Percentiles rank a stretch among this genome's conserved stretches.
phyloP scores from a whole-genome alignment of 1,284 basidiomycete genomes.

The Tylopilus orsonianus region DNA sequence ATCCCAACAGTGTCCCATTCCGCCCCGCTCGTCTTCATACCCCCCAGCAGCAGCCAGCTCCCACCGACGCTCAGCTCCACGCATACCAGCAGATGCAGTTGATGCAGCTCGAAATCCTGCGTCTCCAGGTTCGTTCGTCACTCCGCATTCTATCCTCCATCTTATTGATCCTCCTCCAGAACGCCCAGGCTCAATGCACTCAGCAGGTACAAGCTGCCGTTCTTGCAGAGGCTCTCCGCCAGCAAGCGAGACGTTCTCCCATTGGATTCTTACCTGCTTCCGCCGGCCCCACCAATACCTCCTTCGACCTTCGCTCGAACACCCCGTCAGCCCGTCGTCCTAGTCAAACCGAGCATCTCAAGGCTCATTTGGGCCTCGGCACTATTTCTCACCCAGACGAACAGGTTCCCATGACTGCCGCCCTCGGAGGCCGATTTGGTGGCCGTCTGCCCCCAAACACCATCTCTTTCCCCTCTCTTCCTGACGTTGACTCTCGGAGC shows the following conservation, averaged over 20 bases:
- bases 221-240: constrained; percentile 60
- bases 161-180: constrained; percentile 18
- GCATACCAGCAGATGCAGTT: constrained; percentile 72
- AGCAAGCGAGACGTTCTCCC: constrained; percentile 56
- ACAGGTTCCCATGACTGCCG: constrained; percentile 75
- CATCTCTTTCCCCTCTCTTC: constrained; percentile 41
- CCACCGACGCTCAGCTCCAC: constrained; percentile 48
- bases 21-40: constrained; percentile 42
- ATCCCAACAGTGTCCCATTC: constrained; percentile 58
- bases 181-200: constrained; percentile 38
- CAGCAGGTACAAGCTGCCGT: constrained; percentile 49
- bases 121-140: constrained; percentile 61
- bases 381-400: constrained; percentile 40
- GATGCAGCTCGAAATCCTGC: constrained; percentile 77
- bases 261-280: constrained; percentile 60
- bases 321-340: constrained; percentile 60
- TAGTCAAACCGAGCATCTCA: constrained; percentile 63
- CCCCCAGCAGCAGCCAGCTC: constrained; percentile 39
- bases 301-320: constrained; percentile 61
- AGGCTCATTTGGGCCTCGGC: constrained; percentile 52
- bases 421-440: constrained; percentile 72
- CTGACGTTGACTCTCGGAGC: constrained; percentile 38
- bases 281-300: constrained; percentile 61
- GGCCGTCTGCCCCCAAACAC: constrained; percentile 49
- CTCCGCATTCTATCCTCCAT: neutral